Evolutionary conservation across 768 basidiomycete species (phyloP), one percentile per base, ranked within the genome.

Genomic region (Pleurotus djamor): DNA sequence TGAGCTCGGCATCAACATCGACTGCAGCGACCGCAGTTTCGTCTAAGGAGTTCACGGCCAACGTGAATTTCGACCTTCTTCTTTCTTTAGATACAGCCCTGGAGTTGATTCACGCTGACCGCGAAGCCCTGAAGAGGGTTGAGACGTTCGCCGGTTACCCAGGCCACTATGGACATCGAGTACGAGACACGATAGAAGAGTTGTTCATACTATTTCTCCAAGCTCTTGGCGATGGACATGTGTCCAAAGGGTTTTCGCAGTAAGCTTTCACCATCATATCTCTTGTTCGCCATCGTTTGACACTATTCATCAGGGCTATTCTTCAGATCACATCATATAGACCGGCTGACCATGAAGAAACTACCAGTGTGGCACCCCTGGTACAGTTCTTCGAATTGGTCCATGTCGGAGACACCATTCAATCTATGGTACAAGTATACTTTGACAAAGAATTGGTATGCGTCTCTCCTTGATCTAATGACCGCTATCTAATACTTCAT

Each of bases 371-470:
- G 2, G 94, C 96, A 0, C 97, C 97, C 0, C 74, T 99, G 2
- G 76, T 98, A 43, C 96, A 98, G 69, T 98, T 98, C 75, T 98
- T 99, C 64, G 96, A 98, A 76, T 79, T 98, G 21, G 96, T 96
- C 0, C 97, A 98, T 74, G 79, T 98, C 13, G 97, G 95, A 0
- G 96, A 99, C 68, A 99, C 93, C 13, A 98, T 98, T 47, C 94
- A 96, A 72, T 93, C 89, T 14, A 98, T 98, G 87, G 86, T 97
- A 5, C 95, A 99, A 65, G 97, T 98, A 1, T 99, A 96, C 71
- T 99, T 96, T 68, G 97, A 98, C 68, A 96, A 96, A 67, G 96
- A 97, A 66, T 76, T 98, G 74, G 93, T 91, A n/a, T 16, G 36
- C 44, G 48, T 14, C n/a, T 55, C 52, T 13, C 32, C 16, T 21